Evolutionary conservation across 2,329 filamentous ascomycete species (phyloP), one percentile per base, ranked within the genome.

Genomic region (Furcasterigmium furcatum): DNA sequence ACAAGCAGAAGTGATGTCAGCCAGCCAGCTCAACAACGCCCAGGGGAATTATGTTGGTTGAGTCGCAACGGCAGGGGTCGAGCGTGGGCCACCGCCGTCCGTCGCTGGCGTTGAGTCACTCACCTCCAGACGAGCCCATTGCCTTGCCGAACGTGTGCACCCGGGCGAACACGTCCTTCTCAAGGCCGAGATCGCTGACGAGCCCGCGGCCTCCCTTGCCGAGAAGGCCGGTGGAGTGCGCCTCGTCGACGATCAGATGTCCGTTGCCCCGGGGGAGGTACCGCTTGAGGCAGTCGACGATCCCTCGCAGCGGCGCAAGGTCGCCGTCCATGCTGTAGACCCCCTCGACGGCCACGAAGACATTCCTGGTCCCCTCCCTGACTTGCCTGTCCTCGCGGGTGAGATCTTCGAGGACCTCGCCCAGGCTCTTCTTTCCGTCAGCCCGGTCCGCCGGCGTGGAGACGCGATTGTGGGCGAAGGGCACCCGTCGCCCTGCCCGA

Each of bases 251-350:
- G 9, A 87, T 71, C 5, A 88, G 64, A 46, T 84, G 71, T 1
- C 76, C 80, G 39, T 87, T 88, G 0, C 73, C 73, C 0, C 49
- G 48, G 0, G 83, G 79, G 0, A 90, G 63, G 0, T 76, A 55
- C 1, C 66, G 61, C 34, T 85, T 74, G 0, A 86, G 74, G 5
- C 78, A 67, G 0, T 72, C 61, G 2, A 86, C 72, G 16, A 91
- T 77, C 6, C 81, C 73, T 10, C 58, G 55, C 10, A 94, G 66
- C 0, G 84, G 85, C 1, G 79, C 79, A 16, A 88, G 66, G 53
- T 91, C 87, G 0, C 88, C 88, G 44, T 92, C 88, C 88, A 94
- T 94, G 60, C 86, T 91, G 61, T 94, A 92, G 1, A 90, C 70
- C 1, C 77, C 79, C 53, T 90, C 86, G 0, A 88, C 72, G 0